These are phyloP conservation scores for Trichophyton equinum DNA, from an alignment of 2,329 filamentous ascomycete genomes.

Conservation along the genomic window DNA sequence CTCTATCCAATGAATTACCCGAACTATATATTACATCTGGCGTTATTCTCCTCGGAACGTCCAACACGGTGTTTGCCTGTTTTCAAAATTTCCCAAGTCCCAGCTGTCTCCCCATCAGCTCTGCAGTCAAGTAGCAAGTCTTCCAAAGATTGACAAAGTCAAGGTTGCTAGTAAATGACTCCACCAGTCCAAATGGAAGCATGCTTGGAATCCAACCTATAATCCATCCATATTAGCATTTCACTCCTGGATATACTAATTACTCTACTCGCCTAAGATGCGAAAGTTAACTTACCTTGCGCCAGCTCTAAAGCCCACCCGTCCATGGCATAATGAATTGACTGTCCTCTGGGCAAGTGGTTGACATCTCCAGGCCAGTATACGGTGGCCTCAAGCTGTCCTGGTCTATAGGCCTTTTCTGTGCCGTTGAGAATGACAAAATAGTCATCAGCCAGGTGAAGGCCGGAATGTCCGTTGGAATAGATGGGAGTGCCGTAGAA, in stretches of 20 bases:
- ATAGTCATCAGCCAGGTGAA: constrained; percentile 87
- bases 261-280: neutral
- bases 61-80: neutral
- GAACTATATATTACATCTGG: neutral
- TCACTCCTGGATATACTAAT: constrained; percentile 16
- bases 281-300: constrained; percentile 14
- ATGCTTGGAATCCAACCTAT: constrained; percentile 76
- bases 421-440: constrained; percentile 78
- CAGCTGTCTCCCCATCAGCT: constrained; percentile 65
- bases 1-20: neutral
- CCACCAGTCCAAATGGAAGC: constrained; percentile 80
- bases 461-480: constrained; percentile 77
- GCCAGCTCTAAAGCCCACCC: constrained; percentile 76
- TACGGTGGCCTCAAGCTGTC: constrained; percentile 53
- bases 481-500: constrained; percentile 69
- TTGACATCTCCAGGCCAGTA: constrained; percentile 60
- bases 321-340: constrained; percentile 77
- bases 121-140: constrained; percentile 60
- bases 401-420: constrained; percentile 62
- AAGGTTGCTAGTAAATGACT: constrained; percentile 65
- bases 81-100: constrained; percentile 55
- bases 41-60: neutral
- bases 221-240: constrained; percentile 23
- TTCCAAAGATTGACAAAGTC: constrained; percentile 76
- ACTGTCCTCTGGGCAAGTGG: constrained; percentile 56